phyloP scores from a whole-genome alignment of 2,329 filamentous ascomycete genomes.

The Apiospora hydei region DNA sequence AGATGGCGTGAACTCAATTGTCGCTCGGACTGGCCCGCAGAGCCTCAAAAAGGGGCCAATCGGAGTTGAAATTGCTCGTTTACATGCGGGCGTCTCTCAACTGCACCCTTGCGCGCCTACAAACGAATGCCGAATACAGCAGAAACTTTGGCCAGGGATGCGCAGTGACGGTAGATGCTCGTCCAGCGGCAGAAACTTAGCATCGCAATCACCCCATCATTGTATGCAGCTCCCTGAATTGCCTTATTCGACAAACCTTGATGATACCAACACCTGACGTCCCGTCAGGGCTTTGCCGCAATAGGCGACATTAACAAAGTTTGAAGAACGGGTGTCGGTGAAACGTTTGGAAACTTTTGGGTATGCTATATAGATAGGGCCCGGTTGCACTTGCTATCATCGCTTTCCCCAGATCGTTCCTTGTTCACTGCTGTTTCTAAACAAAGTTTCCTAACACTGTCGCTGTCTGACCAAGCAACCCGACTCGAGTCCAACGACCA shows the following conservation, averaged over 20 bases:
- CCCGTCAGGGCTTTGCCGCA: not conserved
- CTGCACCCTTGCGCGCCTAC: not conserved
- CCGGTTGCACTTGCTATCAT: not conserved
- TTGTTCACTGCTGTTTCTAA: not conserved
- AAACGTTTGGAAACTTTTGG: not conserved
- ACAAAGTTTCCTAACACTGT: not conserved
- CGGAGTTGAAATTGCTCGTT: not conserved
- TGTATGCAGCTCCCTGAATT: not conserved
- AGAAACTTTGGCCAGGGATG: not conserved
- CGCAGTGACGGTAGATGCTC: not conserved
- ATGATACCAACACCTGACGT: not conserved
- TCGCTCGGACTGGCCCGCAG: not conserved
- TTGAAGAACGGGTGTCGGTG: not conserved
- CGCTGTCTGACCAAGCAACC: not conserved
- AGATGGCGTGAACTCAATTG: not conserved
- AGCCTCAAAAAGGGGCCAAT: not conserved
- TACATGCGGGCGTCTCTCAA: not conserved
- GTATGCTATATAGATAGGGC: not conserved
- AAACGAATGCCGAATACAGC: not conserved
- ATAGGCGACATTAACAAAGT: not conserved
- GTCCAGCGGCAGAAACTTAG: not conserved
- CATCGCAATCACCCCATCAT: slow-evolving; percentile 18
- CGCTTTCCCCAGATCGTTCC: not conserved
- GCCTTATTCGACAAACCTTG: not conserved
- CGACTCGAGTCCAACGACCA: not conserved